phyloP scores from a whole-genome alignment of 1,139 yeast species.

The Protomyces inouyei region DNA sequence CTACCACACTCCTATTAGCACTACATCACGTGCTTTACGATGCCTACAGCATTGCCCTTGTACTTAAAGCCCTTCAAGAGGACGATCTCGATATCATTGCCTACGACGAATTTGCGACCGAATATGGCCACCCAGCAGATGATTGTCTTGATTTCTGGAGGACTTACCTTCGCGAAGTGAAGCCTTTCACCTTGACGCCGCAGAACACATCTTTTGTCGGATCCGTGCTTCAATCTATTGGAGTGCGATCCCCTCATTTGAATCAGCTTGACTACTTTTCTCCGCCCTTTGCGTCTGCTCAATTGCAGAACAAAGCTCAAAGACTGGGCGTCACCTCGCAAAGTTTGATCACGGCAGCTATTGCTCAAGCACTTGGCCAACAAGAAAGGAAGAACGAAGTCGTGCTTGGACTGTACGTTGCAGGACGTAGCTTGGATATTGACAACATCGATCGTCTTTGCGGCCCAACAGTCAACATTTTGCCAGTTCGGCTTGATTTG shows the following conservation, averaged over 20 bases:
- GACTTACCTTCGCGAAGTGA: neutral
- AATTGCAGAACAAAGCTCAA: neutral
- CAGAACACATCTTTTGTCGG: neutral
- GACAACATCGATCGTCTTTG: constrained; percentile 17
- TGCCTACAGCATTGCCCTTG: constrained; percentile 33
- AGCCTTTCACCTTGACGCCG: neutral
- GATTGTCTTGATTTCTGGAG: constrained; percentile 3
- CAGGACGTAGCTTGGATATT: constrained; percentile 33
- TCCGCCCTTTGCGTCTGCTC: neutral
- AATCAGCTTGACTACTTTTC: neutral
- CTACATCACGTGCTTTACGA: constrained; percentile 36
- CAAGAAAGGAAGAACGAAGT: neutral
- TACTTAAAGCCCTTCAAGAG: constrained; percentile 26
- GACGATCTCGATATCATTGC: neutral
- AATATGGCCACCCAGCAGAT: neutral
- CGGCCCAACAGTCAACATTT: constrained; percentile 34
- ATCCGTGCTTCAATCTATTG: neutral
- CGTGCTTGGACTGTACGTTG: constrained; percentile 33
- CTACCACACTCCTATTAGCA: constrained; percentile 24
- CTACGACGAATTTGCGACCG: constrained; percentile 11
- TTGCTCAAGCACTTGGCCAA: constrained; percentile 13
- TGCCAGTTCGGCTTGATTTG: constrained; percentile 31
- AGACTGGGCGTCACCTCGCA: constrained; percentile 26
- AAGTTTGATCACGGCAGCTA: constrained; percentile 30
- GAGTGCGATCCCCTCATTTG: neutral